Evolutionary conservation across 129 eudicot species (phyloP), one percentile per base, ranked within the genome.

Genomic region (Lactuca sativa): DNA sequence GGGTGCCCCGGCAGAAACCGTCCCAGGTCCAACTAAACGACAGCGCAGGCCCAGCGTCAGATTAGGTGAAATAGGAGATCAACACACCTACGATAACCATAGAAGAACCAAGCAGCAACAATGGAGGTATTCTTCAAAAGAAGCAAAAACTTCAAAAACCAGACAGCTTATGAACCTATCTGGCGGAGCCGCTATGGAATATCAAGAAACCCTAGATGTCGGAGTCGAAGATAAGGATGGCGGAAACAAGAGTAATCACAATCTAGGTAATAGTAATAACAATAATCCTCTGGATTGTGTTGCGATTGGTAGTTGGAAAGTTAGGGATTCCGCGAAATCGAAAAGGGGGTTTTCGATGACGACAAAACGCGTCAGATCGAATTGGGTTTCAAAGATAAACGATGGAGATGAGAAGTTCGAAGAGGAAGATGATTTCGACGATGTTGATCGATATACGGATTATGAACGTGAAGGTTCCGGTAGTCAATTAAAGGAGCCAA

Each of bases 11-110:
- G 47, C 69, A 14, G 80, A 75, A 59, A 31, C 69, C 31, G 34
- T 15, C 55, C 44, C 56, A 69, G 74, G 80, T 47, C 68, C 80
- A 31, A n/a, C 80, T 62, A 78, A 89, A 70, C 89, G 96, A 0
- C 96, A 89, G 70, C 89, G 96, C 38, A 77, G 92, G n/a, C 96
- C 96, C 68, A 89, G 96, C 63, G 96, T 89, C 64, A 79, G 96
- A 67, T 81, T 89, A 49, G 96, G 96, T 7, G 96, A 89, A 51
- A 89, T 89, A 72, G 96, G 96, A 16, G 86, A 82, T 43, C 85
- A 81, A 53, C 80, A 66, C 10, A 64, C 70, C 18, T 78, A 70
- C 79, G 83, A 78, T 49, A 80, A 84, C 37, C 90, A 82, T 25
- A 59, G 78, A 48, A 79, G 70, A 43, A 60, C 62, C 9, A 82